Conservation (phyloP, 2,329 filamentous ascomycete species). For the Fusarium albosuccineum region DNA sequence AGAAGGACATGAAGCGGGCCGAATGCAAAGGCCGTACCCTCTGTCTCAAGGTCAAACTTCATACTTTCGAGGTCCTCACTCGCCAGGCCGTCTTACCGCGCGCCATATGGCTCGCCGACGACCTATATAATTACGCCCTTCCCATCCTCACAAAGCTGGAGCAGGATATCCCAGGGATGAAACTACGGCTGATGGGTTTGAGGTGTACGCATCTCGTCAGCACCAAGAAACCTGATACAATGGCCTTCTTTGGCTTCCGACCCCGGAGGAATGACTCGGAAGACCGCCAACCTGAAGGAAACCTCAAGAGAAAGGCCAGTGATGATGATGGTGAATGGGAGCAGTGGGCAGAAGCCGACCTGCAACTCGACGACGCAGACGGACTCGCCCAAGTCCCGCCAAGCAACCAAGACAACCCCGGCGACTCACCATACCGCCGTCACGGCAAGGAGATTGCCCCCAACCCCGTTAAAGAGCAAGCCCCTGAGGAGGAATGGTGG, state of each 20-base stretch:
- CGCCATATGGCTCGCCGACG: conserved; percentile 79
- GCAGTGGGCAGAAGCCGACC: conserved; percentile 75
- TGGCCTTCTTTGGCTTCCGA: conserved; percentile 81
- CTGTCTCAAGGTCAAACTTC: conserved; percentile 91
- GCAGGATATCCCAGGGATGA: conserved; percentile 84
- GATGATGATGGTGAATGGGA: conserved; percentile 66
- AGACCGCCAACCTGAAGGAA: conserved; percentile 22
- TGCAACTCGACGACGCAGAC: conserved; percentile 50
- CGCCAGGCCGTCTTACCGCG: conserved; percentile 82
- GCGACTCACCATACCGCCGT: conserved; percentile 28
- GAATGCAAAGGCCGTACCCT: conserved; percentile 92
- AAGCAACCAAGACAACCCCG: conserved; percentile 20
- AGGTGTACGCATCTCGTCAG: conserved; percentile 89
- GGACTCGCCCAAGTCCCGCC: conserved; percentile 22
- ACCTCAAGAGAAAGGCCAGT: conserved; percentile 54
- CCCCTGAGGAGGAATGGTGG: conserved; percentile 72
- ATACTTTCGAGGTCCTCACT: conserved; percentile 92
- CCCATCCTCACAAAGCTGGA: conserved; percentile 88
- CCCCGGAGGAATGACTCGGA: conserved; percentile 45
- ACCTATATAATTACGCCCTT: conserved; percentile 84
- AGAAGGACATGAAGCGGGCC: conserved; percentile 83
- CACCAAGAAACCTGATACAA: conserved; percentile 83
- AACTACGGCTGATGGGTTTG: conserved; percentile 86
- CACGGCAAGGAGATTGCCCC: conserved; percentile 67
- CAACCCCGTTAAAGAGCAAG: conserved; percentile 55